phyloP scores from a whole-genome alignment of 2,329 filamentous ascomycete species.

The Phyllosticta citribraziliensis region DNA sequence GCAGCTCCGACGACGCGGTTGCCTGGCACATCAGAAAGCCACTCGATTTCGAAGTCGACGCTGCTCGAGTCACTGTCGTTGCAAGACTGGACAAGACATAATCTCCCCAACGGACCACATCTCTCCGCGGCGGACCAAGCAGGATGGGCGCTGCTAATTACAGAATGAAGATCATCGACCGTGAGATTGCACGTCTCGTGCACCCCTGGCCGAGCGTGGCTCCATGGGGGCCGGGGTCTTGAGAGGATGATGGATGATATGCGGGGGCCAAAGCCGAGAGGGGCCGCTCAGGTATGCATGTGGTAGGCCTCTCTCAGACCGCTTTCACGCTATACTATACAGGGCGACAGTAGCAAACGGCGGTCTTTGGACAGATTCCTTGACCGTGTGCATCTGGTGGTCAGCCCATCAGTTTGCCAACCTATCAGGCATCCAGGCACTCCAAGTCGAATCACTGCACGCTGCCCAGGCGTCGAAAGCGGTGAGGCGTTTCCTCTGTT shows the following conservation, averaged over 20 bases:
- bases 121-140: not conserved
- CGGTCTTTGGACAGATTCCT: not conserved
- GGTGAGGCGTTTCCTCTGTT: not conserved
- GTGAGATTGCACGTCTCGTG: not conserved
- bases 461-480: no score
- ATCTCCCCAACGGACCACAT: not conserved
- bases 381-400: not conserved
- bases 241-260: not conserved
- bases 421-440: not conserved
- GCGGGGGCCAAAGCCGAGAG: not conserved
- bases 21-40: not conserved
- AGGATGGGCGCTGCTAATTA: not conserved
- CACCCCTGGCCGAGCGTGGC: no score
- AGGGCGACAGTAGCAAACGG: no score
- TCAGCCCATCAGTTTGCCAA: not conserved
- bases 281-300: not conserved
- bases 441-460: no score
- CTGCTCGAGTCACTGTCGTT: not conserved
- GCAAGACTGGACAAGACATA: not conserved
- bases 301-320: no score
- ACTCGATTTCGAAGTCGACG: not conserved
- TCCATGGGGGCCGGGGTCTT: not conserved
- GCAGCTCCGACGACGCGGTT: no score
- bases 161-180: not conserved
- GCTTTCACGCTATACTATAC: no score